Evolutionary conservation across 164 flowering plant genomes (phyloP).

Genomic region (Stephania japonica): DNA sequence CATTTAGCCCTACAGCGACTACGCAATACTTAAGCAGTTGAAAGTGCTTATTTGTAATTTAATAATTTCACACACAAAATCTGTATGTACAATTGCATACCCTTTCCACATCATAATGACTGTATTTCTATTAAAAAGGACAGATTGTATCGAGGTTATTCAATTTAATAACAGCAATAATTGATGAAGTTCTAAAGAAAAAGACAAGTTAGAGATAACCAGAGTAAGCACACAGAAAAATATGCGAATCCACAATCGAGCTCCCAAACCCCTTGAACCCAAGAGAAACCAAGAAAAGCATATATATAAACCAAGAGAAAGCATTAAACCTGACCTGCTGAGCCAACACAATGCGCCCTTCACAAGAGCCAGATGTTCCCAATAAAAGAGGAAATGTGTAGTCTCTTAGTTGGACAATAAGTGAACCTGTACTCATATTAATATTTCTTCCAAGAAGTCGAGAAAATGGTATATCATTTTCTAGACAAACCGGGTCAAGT

Average conservation of each 20-base stretch:
- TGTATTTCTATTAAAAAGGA: too few relatives aligned
- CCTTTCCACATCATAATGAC: too few relatives aligned
- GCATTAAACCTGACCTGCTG: slow-evolving; percentile 67
- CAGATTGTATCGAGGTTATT: too few relatives aligned
- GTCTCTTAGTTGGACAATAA: slow-evolving; percentile 67
- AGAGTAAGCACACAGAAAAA: background rate
- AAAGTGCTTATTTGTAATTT: too few relatives aligned
- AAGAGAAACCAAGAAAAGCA: background rate
- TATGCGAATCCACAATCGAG: background rate
- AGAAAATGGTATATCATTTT: slow-evolving; percentile 77
- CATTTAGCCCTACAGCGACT: too few relatives aligned
- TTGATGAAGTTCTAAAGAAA: too few relatives aligned
- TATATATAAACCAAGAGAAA: background rate
- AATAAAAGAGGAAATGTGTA: slow-evolving; percentile 77
- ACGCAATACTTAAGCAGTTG: too few relatives aligned
- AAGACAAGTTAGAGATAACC: too few relatives aligned
- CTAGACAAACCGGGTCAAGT: slow-evolving; percentile 75
- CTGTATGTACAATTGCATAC: too few relatives aligned
- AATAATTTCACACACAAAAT: too few relatives aligned
- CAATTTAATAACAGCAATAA: too few relatives aligned
- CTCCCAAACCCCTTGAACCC: too few relatives aligned
- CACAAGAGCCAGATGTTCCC: slow-evolving; percentile 73
- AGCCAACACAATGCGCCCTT: slow-evolving; percentile 85
- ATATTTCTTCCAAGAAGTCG: slow-evolving; percentile 75
- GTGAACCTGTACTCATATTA: slow-evolving; percentile 53